Evolutionary conservation across 345 rosid genomes (phyloP).

Genomic region (Citrus sinensis): DVS_A1.0 CM039164.1:982001-982500

Average conservation of each 20-base stretch:
- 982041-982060: neutral
- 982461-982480: slow-evolving; percentile 19
- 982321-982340: neutral
- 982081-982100: slow-evolving; percentile 12
- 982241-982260: slow-evolving; percentile 23
- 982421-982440: slow-evolving; percentile 32
- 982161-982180: neutral
- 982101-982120: neutral
- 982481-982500: neutral
- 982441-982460: slow-evolving; percentile 35
- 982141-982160: neutral
- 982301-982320: neutral
- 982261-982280: slow-evolving; percentile 19
- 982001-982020: neutral
- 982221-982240: slow-evolving; percentile 42
- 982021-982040: neutral
- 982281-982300: slow-evolving; percentile 38
- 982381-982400: slow-evolving; percentile 35
- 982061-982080: slow-evolving; percentile 24
- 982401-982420: slow-evolving; percentile 50
- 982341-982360: neutral
- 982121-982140: neutral
- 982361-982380: neutral
- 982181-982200: slow-evolving; percentile 6
- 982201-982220: slow-evolving; percentile 37